phyloP scores from a whole-genome alignment of 257 asterid genomes.

The Vinca minor region DNA sequence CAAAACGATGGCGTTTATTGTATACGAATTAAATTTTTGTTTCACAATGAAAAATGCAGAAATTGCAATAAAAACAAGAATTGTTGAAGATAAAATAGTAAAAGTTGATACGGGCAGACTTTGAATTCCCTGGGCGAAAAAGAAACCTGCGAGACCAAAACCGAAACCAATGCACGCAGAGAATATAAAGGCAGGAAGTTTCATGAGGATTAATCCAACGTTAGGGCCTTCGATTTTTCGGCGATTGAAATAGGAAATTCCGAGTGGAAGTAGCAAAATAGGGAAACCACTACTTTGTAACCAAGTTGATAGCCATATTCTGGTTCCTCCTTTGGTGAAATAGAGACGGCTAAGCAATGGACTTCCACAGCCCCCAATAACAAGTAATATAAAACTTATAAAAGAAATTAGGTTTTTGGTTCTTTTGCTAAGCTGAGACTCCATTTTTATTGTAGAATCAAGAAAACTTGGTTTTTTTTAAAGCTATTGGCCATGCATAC shows the following conservation, averaged over 20 bases:
- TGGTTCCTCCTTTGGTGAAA: slow-evolving; percentile 20
- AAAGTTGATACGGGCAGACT: slow-evolving; percentile 20
- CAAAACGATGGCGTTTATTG: slow-evolving; percentile 21
- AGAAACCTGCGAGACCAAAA: not conserved
- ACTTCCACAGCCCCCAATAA: slow-evolving; percentile 15
- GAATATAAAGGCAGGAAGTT: not conserved
- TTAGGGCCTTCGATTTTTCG: not conserved
- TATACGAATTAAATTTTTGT: slow-evolving; percentile 19
- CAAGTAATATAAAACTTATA: not conserved
- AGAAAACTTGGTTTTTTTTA: too few relatives aligned
- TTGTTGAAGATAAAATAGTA: slow-evolving; percentile 15
- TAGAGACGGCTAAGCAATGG: slow-evolving; percentile 25
- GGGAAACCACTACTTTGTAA: slow-evolving; percentile 19
- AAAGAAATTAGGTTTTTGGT: not conserved
- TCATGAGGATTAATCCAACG: not conserved
- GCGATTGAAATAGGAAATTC: slow-evolving; percentile 11
- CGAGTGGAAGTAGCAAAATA: slow-evolving; percentile 14
- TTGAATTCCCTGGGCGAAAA: not conserved
- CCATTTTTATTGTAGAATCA: slow-evolving; percentile 4
- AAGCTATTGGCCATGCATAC: too few relatives aligned
- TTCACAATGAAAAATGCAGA: slow-evolving; percentile 25
- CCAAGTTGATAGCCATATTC: slow-evolving; percentile 19
- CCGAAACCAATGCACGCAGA: not conserved
- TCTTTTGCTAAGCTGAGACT: slow-evolving; percentile 2
- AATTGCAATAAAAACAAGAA: slow-evolving; percentile 22